These are phyloP conservation scores for Lachancea thermotolerans DNA, from an alignment of 805 yeast species.

Conservation along the genomic window DNA sequence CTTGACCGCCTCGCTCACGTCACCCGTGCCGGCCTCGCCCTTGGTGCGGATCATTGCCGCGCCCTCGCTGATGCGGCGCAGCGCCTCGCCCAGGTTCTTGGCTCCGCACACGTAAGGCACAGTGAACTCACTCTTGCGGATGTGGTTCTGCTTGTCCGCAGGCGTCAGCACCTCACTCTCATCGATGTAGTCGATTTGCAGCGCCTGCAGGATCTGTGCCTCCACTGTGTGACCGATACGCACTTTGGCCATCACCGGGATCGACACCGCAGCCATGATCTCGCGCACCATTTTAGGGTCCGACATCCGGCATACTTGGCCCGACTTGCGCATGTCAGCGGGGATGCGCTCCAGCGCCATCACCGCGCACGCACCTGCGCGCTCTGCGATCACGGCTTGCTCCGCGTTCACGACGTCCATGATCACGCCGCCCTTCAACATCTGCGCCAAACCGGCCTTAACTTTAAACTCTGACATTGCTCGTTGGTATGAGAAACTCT, in stretches of 20 bases:
- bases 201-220: constrained; percentile 67
- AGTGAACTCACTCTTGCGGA: constrained; percentile 49
- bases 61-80: constrained; percentile 72
- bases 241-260: constrained; percentile 81
- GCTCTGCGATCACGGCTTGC: constrained; percentile 74
- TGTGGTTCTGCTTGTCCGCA: constrained; percentile 65
- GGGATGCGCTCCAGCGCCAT: constrained; percentile 85
- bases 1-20: constrained; percentile 72
- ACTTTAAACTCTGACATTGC: constrained; percentile 37
- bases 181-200: constrained; percentile 73
- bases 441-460: constrained; percentile 77
- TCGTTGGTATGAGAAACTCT: neutral
- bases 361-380: constrained; percentile 83
- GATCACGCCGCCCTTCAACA: constrained; percentile 74
- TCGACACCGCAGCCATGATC: constrained; percentile 58
- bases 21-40: constrained; percentile 90
- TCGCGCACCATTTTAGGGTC: constrained; percentile 74
- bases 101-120: constrained; percentile 85
- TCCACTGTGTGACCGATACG: constrained; percentile 80
- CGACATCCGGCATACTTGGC: constrained; percentile 80
- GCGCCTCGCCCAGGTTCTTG: constrained; percentile 72
- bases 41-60: constrained; percentile 84
- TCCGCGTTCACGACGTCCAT: constrained; percentile 74
- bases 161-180: constrained; percentile 82
- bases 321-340: constrained; percentile 75